Conservation (phyloP, 352 stramenopile genomes). For the Phytophthora agathidicida region DNA sequence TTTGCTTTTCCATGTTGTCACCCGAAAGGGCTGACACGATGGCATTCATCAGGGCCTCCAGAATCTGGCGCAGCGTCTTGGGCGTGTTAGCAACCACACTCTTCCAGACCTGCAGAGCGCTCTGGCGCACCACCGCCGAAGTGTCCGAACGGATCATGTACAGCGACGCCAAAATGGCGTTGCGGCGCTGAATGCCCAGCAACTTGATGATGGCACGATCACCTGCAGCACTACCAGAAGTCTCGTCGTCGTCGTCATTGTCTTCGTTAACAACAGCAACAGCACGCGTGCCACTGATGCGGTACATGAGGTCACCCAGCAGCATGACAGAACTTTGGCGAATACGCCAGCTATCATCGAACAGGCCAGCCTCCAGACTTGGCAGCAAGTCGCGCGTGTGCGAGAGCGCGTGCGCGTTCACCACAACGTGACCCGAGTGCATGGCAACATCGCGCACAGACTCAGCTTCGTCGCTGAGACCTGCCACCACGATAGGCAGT, state of each 20-base stretch:
- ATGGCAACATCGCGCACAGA: slow-evolving; percentile 97
- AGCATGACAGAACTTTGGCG: slow-evolving; percentile 97
- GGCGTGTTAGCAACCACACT: slow-evolving; percentile 98
- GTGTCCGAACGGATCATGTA: slow-evolving; percentile 99
- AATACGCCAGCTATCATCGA: slow-evolving; percentile 99
- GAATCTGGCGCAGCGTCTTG: slow-evolving; percentile 97
- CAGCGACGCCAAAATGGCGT: slow-evolving; percentile 96
- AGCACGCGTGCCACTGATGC: slow-evolving; percentile 96
- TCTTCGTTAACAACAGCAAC: slow-evolving; percentile 50
- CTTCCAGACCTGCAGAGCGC: slow-evolving; percentile 98
- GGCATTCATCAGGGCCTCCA: slow-evolving; percentile 95
- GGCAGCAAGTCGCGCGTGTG: slow-evolving; percentile 98
- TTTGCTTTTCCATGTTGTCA: slow-evolving; percentile 89
- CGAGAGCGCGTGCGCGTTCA: slow-evolving; percentile 96
- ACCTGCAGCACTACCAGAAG: slow-evolving; percentile 79
- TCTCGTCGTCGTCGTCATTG: slow-evolving; percentile 85
- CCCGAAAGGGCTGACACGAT: slow-evolving; percentile 96
- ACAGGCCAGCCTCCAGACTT: slow-evolving; percentile 95
- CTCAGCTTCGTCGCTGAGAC: slow-evolving; percentile 98
- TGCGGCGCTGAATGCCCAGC: slow-evolving; percentile 94
- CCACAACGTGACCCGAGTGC: slow-evolving; percentile 97
- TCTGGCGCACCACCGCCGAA: slow-evolving; percentile 95
- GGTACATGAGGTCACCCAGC: slow-evolving; percentile 96
- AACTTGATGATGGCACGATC: slow-evolving; percentile 90
- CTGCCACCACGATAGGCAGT: slow-evolving; percentile 96